A percentile compares a stretch with the other conserved stretches of the same genome.
Evolutionary conservation across 176 grass and related monocot species (phyloP).

Genomic region (Carex pumila): DNA sequence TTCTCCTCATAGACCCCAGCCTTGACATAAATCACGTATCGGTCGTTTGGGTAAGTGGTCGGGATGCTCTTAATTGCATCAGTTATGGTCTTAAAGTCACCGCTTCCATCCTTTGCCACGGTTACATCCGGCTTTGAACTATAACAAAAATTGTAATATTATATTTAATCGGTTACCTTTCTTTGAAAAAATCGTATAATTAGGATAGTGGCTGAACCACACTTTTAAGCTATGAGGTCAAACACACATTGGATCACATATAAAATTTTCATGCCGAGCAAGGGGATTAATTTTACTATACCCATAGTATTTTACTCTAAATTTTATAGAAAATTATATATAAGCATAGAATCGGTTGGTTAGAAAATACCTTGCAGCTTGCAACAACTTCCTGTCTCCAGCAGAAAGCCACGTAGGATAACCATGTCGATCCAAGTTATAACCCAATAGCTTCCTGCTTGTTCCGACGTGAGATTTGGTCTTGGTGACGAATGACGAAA

Average conservation of each 20-base stretch:
- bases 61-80: slow-evolving; percentile 54
- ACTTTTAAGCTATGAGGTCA: too few relatives aligned
- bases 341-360: too few relatives aligned
- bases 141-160: not conserved
- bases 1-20: slow-evolving; percentile 61
- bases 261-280: too few relatives aligned
- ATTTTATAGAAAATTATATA: too few relatives aligned
- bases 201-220: too few relatives aligned
- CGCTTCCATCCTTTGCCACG: slow-evolving; percentile 76
- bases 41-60: slow-evolving; percentile 9
- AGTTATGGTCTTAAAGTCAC: slow-evolving; percentile 60
- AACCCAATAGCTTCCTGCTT: not conserved
- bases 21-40: slow-evolving; percentile 91
- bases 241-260: too few relatives aligned
- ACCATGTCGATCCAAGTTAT: not conserved
- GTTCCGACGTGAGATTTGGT: slow-evolving; percentile 33
- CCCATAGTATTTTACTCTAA: too few relatives aligned
- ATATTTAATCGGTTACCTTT: not conserved
- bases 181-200: not conserved
- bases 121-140: slow-evolving; percentile 39
- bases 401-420: slow-evolving; percentile 48
- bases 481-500: slow-evolving; percentile 33
- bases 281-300: too few relatives aligned
- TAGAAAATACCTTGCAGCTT: slow-evolving; percentile 3
- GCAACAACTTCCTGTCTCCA: slow-evolving; percentile 68